Evolutionary conservation across 441 rosid species (phyloP), one percentile per base, ranked within the genome.

Genomic region (Cnidoscolus chayamansa): DNA sequence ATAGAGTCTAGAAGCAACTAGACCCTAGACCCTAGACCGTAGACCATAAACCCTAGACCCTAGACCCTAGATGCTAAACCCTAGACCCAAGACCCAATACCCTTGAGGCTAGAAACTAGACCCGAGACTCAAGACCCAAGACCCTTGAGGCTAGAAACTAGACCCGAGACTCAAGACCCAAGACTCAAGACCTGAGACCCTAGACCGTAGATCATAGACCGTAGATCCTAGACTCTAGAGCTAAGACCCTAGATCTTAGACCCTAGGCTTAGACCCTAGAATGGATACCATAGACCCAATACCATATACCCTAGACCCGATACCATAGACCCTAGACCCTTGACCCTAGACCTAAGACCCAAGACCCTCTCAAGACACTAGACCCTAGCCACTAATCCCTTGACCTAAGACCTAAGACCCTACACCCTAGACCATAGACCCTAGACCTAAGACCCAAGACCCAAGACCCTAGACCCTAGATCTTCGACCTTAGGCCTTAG

Each of bases 271-370:
- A 20, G 20, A 60, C 64, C 64, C 64, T 60, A 60, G 20, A 60
- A 12, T n/a, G 16, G 10, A 60, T n/a, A 60, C 64, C 64, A 30
- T 60, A 60, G 20, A 60, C 64, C 64, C 64, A n/a, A 60, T n/a
- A 60, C 64, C 64, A 11, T 20, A 60, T n/a, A 6, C 32, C 64
- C 64, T 60, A 60, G 20, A 6, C 64, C 64, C 64, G 17, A 60
- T n/a, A 6, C 64, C 64, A 30, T 60, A 25, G 25, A 25, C 25
- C 25, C 25, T 25, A 25, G 25, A 25, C 25, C 25, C 25, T 25
- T 25, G 25, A 60, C n/a, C 57, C 57, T 53, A 53, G 20, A 60
- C 64, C 64, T 32, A n/a, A 60, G 20, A 60, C 64, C 64, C 64
- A n/a, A 60, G 20, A 60, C 64, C 64, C 64, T 60, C 25, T 25